These are phyloP conservation scores for Toxoplasma gondii DNA, from an alignment of 169 alveolate species.

Conservation along the genomic window DNA sequence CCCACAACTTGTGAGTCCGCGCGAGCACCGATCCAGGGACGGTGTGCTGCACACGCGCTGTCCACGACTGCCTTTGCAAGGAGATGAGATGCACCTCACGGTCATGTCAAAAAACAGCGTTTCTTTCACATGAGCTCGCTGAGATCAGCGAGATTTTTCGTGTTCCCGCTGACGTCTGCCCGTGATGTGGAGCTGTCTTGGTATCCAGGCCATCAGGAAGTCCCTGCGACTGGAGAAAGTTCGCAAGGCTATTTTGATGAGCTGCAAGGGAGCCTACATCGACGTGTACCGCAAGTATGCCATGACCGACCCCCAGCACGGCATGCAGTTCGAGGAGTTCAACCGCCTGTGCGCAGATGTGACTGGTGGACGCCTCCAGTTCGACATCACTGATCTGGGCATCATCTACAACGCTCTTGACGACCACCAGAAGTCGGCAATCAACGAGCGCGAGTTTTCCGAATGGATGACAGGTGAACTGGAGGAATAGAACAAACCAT, in stretches of 20 bases:
- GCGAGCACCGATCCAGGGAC: too few species aligned
- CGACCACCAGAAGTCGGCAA: slow-evolving; percentile 90
- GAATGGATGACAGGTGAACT: slow-evolving; percentile 88
- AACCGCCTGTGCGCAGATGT: slow-evolving; percentile 90
- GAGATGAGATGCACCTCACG: too few species aligned
- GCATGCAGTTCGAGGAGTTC: slow-evolving; percentile 92
- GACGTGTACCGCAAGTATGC: slow-evolving; percentile 89
- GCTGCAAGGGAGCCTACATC: slow-evolving; percentile 85
- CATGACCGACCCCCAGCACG: slow-evolving; percentile 89
- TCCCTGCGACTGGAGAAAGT: slow-evolving; percentile 88
- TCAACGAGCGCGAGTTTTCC: slow-evolving; percentile 89
- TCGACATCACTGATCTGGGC: slow-evolving; percentile 87
- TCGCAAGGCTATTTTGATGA: slow-evolving; percentile 78
- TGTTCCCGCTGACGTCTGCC: too few species aligned
- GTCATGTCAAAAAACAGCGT: too few species aligned
- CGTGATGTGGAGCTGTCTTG: neutral
- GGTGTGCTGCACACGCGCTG: too few species aligned
- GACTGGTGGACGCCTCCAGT: slow-evolving; percentile 87
- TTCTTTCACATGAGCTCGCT: too few species aligned
- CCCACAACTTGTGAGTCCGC: too few species aligned
- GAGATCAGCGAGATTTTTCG: too few species aligned
- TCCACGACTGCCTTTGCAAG: too few species aligned
- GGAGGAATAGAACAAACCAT: neutral
- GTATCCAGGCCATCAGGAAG: slow-evolving; percentile 79
- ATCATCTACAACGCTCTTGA: slow-evolving; percentile 89